Base-by-base conservation (phyloP, 495 filamentous ascomycete species). In the Lasiosphaeriaceae sp. region DNA sequence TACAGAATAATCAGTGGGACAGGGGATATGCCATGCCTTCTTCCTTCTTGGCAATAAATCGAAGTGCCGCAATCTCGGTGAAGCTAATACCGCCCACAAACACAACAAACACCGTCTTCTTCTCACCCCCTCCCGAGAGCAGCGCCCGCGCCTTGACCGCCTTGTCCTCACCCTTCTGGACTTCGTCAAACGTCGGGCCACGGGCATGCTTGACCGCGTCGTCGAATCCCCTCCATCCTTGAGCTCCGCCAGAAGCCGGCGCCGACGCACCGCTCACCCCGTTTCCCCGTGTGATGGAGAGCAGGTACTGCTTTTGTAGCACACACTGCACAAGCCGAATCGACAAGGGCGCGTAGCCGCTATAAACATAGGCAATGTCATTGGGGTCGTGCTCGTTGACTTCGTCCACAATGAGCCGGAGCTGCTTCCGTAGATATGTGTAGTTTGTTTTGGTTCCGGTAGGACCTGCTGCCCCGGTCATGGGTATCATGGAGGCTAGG, bases 311-410 rank as follows among this genome's bases (percentile, higher is more conserved):
- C 71, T 99, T 99, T 71, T 97, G 93, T 52, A 97, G 71, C 34
- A 97, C 80, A 62, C 89, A 94, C 73, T 99, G 95, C n/a, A 99
- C 87, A 17, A 99, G 83, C 16, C 95, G 89, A 57, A 97, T 80
- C 54, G 89, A 95, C 21, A 99, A 81, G 2, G 95, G 94, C 6
- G 95, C 95, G 68, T 97, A 97, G 46, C 95, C 95, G 60, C 89
- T 93, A 77, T 96, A 99, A 34, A 96, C 92, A 66, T 97, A 99
- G 11, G 95, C 90, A 58, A 97, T 89, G 58, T 99, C 95, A 62
- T 92, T 86, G 9, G 95, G 95, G n/a, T 96, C 90, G 46, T 92
- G 86, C 69, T 97, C 95, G 66, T 96, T 92, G 55, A 97, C 92
- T 69, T 99, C 95, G 69, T 97, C 93, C 52, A 96, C 87, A 59